Evolutionary conservation across 371 early-diverging fungal species (phyloP).

Genomic region (Umbelopsis sp.): DNA sequence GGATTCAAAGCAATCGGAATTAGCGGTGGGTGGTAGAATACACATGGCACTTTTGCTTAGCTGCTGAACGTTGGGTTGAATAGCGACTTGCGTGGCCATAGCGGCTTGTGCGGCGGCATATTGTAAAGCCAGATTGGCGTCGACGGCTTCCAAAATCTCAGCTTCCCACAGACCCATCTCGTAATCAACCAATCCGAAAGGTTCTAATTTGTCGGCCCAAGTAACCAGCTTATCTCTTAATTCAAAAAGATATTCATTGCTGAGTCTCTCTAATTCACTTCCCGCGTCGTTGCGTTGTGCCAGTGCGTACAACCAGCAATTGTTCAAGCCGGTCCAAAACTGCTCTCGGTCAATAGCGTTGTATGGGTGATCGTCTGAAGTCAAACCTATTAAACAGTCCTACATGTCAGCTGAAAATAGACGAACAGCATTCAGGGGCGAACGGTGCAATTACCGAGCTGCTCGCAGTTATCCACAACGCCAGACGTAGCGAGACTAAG

Average conservation of each 20-base stretch:
- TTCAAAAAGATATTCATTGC: constrained; percentile 64
- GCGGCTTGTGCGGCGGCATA: constrained; percentile 8
- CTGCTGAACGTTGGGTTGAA: constrained; percentile 2
- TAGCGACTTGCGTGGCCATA: constrained; percentile 14
- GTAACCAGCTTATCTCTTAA: constrained; percentile 64
- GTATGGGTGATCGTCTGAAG: constrained; percentile 56
- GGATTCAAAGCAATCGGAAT: constrained; percentile 2
- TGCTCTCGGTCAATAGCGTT: constrained; percentile 63
- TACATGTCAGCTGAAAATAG: not conserved
- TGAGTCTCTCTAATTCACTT: constrained; percentile 58
- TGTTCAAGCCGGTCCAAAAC: constrained; percentile 82
- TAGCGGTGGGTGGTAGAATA: constrained; percentile 10
- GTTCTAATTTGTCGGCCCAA: constrained; percentile 79
- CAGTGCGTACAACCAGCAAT: constrained; percentile 80
- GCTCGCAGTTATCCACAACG: constrained; percentile 74
- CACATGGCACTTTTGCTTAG: not conserved
- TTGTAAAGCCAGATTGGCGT: constrained; percentile 47
- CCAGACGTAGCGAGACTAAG: constrained; percentile 72
- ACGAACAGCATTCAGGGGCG: not conserved
- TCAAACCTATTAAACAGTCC: constrained; percentile 37
- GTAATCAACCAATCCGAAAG: constrained; percentile 83
- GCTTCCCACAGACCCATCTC: constrained; percentile 87
- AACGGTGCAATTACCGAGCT: constrained; percentile 54
- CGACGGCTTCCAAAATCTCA: constrained; percentile 76
- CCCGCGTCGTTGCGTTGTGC: constrained; percentile 64